Conservation (phyloP, 495 filamentous ascomycete genomes). For the Friedmanniomyces simplex region DNA sequence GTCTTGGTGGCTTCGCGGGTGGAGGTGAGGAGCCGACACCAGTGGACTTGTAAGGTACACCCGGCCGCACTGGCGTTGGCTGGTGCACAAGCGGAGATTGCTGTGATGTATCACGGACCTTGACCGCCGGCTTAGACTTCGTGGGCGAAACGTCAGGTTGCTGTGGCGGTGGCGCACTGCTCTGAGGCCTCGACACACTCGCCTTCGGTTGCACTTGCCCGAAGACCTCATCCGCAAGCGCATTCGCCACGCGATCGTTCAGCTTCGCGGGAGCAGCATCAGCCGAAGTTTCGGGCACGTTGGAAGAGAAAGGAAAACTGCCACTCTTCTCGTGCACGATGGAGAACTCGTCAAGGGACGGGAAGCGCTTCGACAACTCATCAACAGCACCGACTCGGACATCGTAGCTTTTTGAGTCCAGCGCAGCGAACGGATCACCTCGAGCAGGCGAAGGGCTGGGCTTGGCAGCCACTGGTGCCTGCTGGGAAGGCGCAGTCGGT, state of each 20-base stretch:
- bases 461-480: constrained; percentile 38
- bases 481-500: constrained; percentile 44
- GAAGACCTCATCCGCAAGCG: constrained; percentile 85
- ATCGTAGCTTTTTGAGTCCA: constrained; percentile 53
- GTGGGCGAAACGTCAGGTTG: neutral
- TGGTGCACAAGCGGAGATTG: constrained; percentile 14
- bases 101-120: neutral
- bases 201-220: constrained; percentile 32
- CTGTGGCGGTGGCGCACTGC: neutral
- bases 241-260: constrained; percentile 65
- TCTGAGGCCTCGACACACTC: constrained; percentile 5
- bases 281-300: constrained; percentile 39
- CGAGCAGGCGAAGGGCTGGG: constrained; percentile 65
- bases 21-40: constrained; percentile 74
- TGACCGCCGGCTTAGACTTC: neutral
- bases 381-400: constrained; percentile 47
- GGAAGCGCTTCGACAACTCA: constrained; percentile 76
- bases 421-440: constrained; percentile 80
- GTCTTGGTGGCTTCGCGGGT: constrained; percentile 34
- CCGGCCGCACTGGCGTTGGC: constrained; percentile 12
- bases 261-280: constrained; percentile 40
- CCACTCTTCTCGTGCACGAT: constrained; percentile 74
- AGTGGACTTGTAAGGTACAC: constrained; percentile 44
- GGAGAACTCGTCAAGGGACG: constrained; percentile 86
- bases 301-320: constrained; percentile 72